phyloP scores from a whole-genome alignment of 352 stramenopile species.

The Pythium graminicola region DNA sequence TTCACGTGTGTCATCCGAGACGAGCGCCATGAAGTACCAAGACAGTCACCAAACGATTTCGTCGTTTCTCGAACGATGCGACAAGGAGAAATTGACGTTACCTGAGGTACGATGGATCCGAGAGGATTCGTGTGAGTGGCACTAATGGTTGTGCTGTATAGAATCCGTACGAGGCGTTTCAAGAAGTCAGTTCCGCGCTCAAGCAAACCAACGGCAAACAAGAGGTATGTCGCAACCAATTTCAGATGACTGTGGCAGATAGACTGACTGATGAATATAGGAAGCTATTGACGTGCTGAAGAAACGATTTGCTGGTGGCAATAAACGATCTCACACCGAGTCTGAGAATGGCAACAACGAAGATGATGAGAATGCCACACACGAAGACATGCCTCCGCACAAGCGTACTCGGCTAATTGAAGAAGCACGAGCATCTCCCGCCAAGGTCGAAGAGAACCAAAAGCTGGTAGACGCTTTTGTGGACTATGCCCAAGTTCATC shows the following conservation, averaged over 20 bases:
- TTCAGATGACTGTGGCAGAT: not conserved
- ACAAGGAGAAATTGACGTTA: constrained; percentile 34
- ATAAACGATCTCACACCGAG: constrained; percentile 25
- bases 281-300: constrained; percentile 29
- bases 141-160: constrained; percentile 5
- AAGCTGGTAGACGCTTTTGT: constrained; percentile 72
- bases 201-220: constrained; percentile 30
- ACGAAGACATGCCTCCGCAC: constrained; percentile 38
- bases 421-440: constrained; percentile 41
- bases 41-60: constrained; percentile 21
- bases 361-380: constrained; percentile 5
- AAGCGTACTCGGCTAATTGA: constrained; percentile 53
- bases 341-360: constrained; percentile 15
- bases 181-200: constrained; percentile 27
- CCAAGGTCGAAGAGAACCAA: constrained; percentile 46
- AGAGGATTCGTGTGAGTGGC: not conserved
- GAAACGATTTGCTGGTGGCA: constrained; percentile 26
- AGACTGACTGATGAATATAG: constrained; percentile 5
- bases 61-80: constrained; percentile 32
- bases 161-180: constrained; percentile 35
- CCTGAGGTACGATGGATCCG: constrained; percentile 23
- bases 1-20: too few relatives aligned
- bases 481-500: constrained; percentile 52
- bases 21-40: constrained; percentile 23
- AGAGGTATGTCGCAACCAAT: constrained; percentile 12